Evolutionary conservation across 257 asterid genomes (phyloP).

Genomic region (Solanum paucissectum): DNA sequence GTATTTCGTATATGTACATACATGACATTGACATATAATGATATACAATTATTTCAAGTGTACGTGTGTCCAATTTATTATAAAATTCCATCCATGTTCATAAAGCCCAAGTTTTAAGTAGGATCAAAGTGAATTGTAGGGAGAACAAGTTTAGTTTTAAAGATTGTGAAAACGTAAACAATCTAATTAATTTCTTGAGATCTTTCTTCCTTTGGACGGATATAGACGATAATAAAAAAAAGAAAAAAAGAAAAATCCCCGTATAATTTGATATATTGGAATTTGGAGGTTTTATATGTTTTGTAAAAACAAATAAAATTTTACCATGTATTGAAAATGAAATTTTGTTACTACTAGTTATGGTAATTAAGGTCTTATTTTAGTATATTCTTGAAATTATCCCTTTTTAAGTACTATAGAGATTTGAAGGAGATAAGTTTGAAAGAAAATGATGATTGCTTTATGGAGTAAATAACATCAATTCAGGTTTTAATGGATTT

Average conservation of each 20-base stretch:
- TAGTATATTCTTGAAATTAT: background rate
- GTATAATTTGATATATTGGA: too few species aligned
- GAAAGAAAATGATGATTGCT: background rate
- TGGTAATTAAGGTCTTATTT: background rate
- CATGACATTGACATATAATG: background rate
- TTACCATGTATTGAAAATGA: background rate
- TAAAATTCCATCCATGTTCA: background rate
- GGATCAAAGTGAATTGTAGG: background rate
- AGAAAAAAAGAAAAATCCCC: too few species aligned
- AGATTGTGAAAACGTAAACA: background rate
- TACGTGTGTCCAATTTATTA: background rate
- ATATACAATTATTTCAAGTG: background rate
- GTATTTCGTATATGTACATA: background rate
- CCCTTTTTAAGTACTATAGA: too few species aligned
- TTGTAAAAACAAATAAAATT: background rate
- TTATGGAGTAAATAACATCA: background rate
- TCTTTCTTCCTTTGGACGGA: too few species aligned
- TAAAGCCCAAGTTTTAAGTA: background rate
- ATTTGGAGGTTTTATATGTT: background rate
- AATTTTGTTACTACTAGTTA: background rate
- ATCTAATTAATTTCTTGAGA: background rate
- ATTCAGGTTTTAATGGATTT: background rate
- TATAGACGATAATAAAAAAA: too few species aligned
- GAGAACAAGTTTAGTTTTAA: background rate
- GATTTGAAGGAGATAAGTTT: background rate